Conservation (phyloP, 768 basidiomycete species). For the Naganishia onofrii region DNA sequence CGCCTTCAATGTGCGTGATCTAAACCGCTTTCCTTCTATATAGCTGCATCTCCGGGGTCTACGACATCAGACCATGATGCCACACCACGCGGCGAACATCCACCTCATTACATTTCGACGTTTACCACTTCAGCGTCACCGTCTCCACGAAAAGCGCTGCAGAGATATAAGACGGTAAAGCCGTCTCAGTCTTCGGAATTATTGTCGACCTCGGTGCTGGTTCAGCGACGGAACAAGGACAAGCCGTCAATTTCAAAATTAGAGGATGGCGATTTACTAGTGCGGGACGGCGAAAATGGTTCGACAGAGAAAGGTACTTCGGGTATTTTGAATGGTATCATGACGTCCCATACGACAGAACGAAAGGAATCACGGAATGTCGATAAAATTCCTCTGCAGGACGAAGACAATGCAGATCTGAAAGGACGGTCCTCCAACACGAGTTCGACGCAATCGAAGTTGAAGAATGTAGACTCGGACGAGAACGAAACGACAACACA, state of each 20-base stretch:
- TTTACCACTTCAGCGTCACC: background rate
- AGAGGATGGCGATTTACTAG: background rate
- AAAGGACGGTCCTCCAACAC: background rate
- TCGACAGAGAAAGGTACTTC: background rate
- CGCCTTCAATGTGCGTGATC: background rate
- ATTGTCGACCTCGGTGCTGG: background rate
- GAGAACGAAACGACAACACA: background rate
- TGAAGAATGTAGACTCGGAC: background rate
- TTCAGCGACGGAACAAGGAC: background rate
- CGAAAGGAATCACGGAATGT: background rate
- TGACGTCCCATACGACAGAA: slow-evolving; percentile 1
- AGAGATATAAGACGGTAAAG: background rate
- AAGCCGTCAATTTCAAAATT: background rate
- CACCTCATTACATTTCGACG: background rate
- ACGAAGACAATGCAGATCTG: background rate
- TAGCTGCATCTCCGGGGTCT: background rate
- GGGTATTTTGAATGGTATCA: background rate
- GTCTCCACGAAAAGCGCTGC: slow-evolving; percentile 4
- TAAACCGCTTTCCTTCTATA: background rate
- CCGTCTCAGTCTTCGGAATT: background rate
- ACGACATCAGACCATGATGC: slow-evolving; percentile 8
- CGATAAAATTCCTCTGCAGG: background rate
- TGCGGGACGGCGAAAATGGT: background rate
- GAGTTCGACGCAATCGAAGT: background rate
- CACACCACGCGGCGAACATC: slow-evolving; percentile 9